Base-by-base conservation (phyloP, 192 early-diverging fungal genomes). In the Pilaira anomala region DNA sequence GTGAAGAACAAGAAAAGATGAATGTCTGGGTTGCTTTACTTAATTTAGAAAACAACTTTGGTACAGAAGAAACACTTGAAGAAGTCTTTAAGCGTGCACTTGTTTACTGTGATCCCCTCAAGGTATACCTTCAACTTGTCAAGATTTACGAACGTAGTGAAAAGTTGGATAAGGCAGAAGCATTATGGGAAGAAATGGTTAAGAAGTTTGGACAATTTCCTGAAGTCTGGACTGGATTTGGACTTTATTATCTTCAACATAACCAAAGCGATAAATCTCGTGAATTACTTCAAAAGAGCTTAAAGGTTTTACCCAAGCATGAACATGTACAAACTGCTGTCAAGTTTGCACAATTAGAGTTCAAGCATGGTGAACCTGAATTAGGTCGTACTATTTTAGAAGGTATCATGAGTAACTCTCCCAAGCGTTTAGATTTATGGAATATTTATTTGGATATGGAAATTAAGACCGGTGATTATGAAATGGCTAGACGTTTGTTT, bases 361-460 rank as follows among this genome's bases (percentile, higher is more conserved):
- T 97, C 82, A 94, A 94, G 78, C 79, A 91, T 62, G 97, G 97
- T 36, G 95, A 98, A 73, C 80, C 93, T 22, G 97, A 99, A 73
- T 90, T 96, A 68, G 97, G 95, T 12, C 87, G 97, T 41, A 99
- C 97, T 0, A 88, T 99, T 66, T 93, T 99, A 73, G 97, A 99
- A 81, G 93, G 93, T 48, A 83, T 99, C 29, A 80, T 99, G 76
- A 83, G 80, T 72, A 92, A 88, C 48, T 92, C 95, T 63, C 96
- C 96, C 41, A 98, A 96, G 76, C 81, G 93, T 2, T 73, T 94
- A 22, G 96, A 99, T 76, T 75, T 99, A 63, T 99, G 97, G 97
- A 92, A 87, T 11, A 83, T 99, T 19, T 99, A 97, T 65, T 74
- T 97, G 55, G 96, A 99, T 76, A 95, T 97, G 93, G 97, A 99